Conservation (phyloP, 2,329 filamentous ascomycete genomes). For the Ceratocystis alfenasii region DNA sequence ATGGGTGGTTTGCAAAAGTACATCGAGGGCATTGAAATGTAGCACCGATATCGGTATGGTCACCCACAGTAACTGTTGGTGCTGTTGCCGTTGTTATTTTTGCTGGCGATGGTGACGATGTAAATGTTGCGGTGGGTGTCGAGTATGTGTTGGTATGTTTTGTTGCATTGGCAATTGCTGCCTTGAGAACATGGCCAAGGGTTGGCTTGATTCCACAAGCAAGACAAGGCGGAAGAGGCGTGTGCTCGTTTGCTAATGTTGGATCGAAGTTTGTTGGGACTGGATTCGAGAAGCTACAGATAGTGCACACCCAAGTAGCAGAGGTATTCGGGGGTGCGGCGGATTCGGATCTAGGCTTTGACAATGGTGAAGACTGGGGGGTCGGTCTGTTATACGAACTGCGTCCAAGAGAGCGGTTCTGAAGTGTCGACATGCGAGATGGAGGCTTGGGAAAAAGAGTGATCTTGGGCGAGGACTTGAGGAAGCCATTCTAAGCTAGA, state of each 20-base stretch:
- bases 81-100: not conserved
- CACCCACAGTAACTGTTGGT: not conserved
- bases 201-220: conserved; percentile 90
- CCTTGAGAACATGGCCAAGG: conserved; percentile 70
- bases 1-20: conserved; percentile 88
- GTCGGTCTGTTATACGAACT: conserved; percentile 1
- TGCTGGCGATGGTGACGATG: too few species aligned
- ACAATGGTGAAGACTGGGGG: not conserved
- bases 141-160: conserved; percentile 33
- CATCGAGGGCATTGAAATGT: conserved; percentile 66
- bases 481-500: conserved; percentile 53
- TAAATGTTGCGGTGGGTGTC: not conserved
- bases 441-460: conserved; percentile 72
- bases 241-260: conserved; percentile 63
- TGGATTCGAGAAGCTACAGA: conserved; percentile 89
- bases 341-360: not conserved
- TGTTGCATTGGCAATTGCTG: conserved; percentile 64
- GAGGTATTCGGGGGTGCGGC: conserved; percentile 32
- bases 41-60: conserved; percentile 21
- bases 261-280: conserved; percentile 91
- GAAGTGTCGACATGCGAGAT: conserved; percentile 41
- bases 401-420: conserved; percentile 6
- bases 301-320: conserved; percentile 89
- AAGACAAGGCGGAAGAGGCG: conserved; percentile 72
- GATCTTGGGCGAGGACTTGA: conserved; percentile 91